phyloP scores from a whole-genome alignment of 1,139 yeast species.

The Geotrichum reessii region DNA sequence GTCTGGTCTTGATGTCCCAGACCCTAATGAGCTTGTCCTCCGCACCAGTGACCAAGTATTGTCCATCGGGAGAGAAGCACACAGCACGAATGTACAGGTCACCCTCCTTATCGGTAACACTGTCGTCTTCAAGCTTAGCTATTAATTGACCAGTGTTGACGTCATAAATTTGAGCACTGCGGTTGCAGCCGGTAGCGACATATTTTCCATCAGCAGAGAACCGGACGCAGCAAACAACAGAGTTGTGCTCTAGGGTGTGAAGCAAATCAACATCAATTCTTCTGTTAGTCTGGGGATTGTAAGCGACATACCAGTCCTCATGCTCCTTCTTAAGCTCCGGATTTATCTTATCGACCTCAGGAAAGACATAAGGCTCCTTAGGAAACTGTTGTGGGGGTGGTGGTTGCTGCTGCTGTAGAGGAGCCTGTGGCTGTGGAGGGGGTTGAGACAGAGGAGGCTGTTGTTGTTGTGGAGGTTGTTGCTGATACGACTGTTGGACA shows the following conservation, averaged over 20 bases:
- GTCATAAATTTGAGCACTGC: slow-evolving; percentile 88
- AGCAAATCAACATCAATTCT: slow-evolving; percentile 78
- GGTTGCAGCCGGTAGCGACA: slow-evolving; percentile 60
- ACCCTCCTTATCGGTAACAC: slow-evolving; percentile 44
- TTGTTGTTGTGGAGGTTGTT: slow-evolving; percentile 17
- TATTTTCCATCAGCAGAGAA: slow-evolving; percentile 59
- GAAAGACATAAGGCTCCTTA: slow-evolving; percentile 5
- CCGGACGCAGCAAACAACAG: slow-evolving; percentile 94
- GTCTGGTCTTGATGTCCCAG: slow-evolving; percentile 94
- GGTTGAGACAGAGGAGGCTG: slow-evolving; percentile 23
- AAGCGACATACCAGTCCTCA: slow-evolving; percentile 80
- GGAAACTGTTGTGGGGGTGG: slow-evolving; percentile 19
- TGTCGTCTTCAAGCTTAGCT: slow-evolving; percentile 79
- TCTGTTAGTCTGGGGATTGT: slow-evolving; percentile 52
- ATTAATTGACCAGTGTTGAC: slow-evolving; percentile 88
- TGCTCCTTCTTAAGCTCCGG: slow-evolving; percentile 77
- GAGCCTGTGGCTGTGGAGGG: slow-evolving; percentile 25
- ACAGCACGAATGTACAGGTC: slow-evolving; percentile 92
- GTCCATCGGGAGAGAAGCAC: slow-evolving; percentile 95
- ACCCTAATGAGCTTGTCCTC: slow-evolving; percentile 95
- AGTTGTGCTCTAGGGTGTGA: slow-evolving; percentile 83
- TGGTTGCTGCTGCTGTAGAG: slow-evolving; percentile 22
- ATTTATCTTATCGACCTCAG: slow-evolving; percentile 43
- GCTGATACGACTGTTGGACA: slow-evolving; percentile 9
- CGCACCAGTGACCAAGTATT: slow-evolving; percentile 93